Evolutionary conservation across 2,329 filamentous ascomycete species (phyloP).

Genomic region (Ceratocystis smalleyi): DNA sequence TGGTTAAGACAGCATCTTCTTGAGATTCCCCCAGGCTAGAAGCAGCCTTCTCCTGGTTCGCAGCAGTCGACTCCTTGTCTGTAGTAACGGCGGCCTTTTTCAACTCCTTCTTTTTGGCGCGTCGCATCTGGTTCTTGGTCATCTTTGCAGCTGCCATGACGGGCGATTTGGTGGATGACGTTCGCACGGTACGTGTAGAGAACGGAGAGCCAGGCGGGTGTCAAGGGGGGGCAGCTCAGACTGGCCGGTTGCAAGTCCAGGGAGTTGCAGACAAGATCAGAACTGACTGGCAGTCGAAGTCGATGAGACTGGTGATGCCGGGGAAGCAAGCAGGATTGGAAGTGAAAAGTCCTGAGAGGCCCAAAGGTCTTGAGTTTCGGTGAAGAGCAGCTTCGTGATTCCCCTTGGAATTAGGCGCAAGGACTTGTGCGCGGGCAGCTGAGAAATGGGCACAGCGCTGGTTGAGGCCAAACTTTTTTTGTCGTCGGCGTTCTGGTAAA

Average conservation of each 20-base stretch:
- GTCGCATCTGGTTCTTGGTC: conserved; percentile 86
- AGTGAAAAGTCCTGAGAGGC: no score
- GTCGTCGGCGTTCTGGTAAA: neutral
- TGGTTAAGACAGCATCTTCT: conserved; percentile 7
- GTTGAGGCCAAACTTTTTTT: neutral
- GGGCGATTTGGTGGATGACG: conserved; percentile 16
- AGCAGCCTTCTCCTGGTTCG: neutral
- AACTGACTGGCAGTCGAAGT: neutral
- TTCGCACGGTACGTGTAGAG: neutral
- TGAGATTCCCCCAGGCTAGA: conserved; percentile 2
- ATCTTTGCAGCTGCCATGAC: conserved; percentile 54
- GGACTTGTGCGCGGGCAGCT: neutral
- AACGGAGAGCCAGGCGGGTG: neutral
- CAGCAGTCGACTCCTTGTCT: neutral
- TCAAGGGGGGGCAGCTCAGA: neutral
- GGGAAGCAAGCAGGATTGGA: neutral
- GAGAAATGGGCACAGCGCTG: neutral
- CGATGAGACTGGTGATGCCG: neutral
- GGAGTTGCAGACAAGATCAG: neutral
- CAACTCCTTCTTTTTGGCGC: conserved; percentile 86
- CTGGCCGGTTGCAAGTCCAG: neutral
- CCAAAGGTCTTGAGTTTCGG: no score
- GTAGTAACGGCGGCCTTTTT: conserved; percentile 40
- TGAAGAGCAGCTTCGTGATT: neutral
- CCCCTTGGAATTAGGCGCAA: neutral